Conservation (phyloP, 78 protist genomes). For the slime mould (Dictyostelium discoideum) region DNA sequence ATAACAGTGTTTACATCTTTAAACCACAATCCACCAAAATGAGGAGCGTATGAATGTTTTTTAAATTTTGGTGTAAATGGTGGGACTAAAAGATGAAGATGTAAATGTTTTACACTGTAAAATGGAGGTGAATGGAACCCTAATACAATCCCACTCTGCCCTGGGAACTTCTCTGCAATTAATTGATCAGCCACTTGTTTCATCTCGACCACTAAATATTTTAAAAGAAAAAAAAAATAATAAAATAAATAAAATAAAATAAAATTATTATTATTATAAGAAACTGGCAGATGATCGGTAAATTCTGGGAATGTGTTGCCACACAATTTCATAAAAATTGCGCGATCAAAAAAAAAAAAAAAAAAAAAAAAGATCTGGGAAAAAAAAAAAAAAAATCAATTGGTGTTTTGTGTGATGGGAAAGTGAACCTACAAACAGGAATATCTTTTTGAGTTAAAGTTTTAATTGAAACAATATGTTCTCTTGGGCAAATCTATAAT, state of each 20-base stretch:
- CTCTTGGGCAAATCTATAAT: constrained; percentile 11
- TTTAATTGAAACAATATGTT: constrained; percentile 32
- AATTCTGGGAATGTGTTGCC: neutral
- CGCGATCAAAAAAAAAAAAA: neutral
- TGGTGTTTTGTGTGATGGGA: neutral
- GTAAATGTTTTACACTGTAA: constrained; percentile 37
- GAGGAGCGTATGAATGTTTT: constrained; percentile 1
- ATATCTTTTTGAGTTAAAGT: constrained; percentile 34
- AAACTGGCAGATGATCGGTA: neutral
- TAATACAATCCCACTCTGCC: neutral
- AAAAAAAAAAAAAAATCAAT: neutral
- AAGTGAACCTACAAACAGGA: constrained; percentile 16
- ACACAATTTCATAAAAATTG: neutral
- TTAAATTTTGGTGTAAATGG: constrained; percentile 51
- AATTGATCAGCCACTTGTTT: constrained; percentile 18
- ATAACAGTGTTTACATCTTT: constrained; percentile 8
- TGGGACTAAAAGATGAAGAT: constrained; percentile 42
- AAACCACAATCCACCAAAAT: constrained; percentile 53
- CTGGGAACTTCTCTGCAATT: neutral
- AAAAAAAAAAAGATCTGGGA: neutral
- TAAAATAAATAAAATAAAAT: no score
- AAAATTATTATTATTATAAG: neutral
- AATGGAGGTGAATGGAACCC: constrained; percentile 66
- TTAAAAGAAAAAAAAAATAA: neutral
- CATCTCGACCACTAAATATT: constrained; percentile 7